Conservation (phyloP, 441 rosid genomes). For the Euphorbia corollata region DNA sequence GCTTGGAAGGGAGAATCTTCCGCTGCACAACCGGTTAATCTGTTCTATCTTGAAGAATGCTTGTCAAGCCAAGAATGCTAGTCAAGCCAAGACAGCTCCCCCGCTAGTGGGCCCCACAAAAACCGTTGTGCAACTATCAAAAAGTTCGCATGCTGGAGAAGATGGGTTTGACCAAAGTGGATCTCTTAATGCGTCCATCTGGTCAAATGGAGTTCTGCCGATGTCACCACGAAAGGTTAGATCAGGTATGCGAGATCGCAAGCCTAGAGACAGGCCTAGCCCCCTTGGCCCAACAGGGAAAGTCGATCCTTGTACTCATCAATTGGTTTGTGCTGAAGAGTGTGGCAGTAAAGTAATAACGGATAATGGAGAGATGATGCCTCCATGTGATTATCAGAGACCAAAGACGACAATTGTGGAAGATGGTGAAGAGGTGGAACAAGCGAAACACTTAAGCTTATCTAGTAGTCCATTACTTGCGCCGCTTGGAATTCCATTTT, state of each 20-base stretch:
- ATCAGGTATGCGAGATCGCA: slow-evolving; percentile 56
- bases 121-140: slow-evolving; percentile 35
- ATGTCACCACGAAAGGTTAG: slow-evolving; percentile 56
- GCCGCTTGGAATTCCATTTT: slow-evolving; percentile 66
- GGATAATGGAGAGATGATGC: slow-evolving; percentile 55
- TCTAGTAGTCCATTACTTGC: slow-evolving; percentile 49
- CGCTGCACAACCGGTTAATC: slow-evolving; percentile 73
- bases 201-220: slow-evolving; percentile 75
- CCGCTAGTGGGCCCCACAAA: slow-evolving; percentile 43
- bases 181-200: slow-evolving; percentile 33
- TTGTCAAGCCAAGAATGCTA: slow-evolving; percentile 55
- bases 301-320: slow-evolving; percentile 45
- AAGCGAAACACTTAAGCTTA: slow-evolving; percentile 30
- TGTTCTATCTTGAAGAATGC: slow-evolving; percentile 70
- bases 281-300: slow-evolving; percentile 78
- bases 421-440: slow-evolving; percentile 52
- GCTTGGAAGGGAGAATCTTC: slow-evolving; percentile 82
- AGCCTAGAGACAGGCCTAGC: slow-evolving; percentile 65
- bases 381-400: slow-evolving; percentile 55
- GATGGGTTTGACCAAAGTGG: slow-evolving; percentile 53
- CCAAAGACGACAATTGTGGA: slow-evolving; percentile 33
- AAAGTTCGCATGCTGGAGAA: slow-evolving; percentile 39
- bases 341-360: slow-evolving; percentile 29
- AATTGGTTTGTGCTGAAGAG: slow-evolving; percentile 35
- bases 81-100: slow-evolving; percentile 53